Evolutionary conservation across 2,329 filamentous ascomycete species (phyloP).

Genomic region (Epicoccum nigrum): DNA sequence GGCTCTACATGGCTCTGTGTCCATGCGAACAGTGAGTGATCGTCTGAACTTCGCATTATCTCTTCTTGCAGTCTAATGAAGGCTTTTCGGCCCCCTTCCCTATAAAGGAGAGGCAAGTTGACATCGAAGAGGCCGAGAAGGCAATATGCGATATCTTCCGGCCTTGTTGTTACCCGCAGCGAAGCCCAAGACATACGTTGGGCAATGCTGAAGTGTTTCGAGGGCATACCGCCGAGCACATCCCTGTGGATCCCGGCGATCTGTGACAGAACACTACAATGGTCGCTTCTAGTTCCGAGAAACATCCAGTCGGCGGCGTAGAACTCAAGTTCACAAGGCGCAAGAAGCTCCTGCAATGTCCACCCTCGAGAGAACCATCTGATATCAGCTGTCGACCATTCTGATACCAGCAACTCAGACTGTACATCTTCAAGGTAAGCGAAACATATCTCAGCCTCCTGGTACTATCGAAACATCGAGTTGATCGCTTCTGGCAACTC

Average conservation of each 20-base stretch:
- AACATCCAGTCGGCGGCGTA: background rate
- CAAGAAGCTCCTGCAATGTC: background rate
- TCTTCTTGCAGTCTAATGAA: background rate
- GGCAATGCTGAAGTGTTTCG: background rate
- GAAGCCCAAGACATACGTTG: background rate
- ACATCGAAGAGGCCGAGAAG: constrained; percentile 23
- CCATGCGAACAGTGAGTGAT: background rate
- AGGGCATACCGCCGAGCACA: background rate
- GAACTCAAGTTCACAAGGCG: background rate
- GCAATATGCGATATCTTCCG: background rate
- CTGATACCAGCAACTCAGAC: background rate
- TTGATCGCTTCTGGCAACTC: background rate
- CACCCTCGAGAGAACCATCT: background rate
- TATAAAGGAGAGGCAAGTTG: constrained; percentile 7
- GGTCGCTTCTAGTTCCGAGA: background rate
- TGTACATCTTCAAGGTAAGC: background rate
- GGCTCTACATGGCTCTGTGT: background rate
- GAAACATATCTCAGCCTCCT: background rate
- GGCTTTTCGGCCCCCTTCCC: constrained; percentile 11
- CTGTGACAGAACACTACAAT: background rate
- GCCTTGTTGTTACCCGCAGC: background rate
- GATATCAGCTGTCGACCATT: background rate
- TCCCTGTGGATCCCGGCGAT: background rate
- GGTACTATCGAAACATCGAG: background rate
- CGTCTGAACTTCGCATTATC: background rate